phyloP scores from a whole-genome alignment of 192 early-diverging fungal genomes.

The Tieghemiomyces parasiticus region DNA sequence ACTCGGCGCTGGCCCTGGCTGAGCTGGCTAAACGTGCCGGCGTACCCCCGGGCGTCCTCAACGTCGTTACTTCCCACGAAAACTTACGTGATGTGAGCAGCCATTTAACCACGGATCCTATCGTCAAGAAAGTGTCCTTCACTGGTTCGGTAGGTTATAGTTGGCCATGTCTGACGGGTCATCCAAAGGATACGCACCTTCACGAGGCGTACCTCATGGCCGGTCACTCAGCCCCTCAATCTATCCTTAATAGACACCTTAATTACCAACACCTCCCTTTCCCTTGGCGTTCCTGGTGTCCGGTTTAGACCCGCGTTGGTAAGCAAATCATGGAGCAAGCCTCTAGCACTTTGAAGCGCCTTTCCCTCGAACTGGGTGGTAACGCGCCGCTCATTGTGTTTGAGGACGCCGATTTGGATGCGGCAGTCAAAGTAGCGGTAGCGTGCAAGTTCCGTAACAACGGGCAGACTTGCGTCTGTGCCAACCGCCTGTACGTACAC shows the following conservation, averaged over 20 bases:
- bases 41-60: slow-evolving; percentile 53
- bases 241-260: too few relatives aligned
- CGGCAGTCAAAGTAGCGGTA: slow-evolving; percentile 50
- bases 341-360: slow-evolving; percentile 49
- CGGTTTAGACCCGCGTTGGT: slow-evolving; percentile 49
- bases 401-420: slow-evolving; percentile 57
- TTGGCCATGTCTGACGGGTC: neutral
- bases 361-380: slow-evolving; percentile 72
- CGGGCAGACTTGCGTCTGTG: slow-evolving; percentile 69
- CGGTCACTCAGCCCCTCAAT: too few relatives aligned
- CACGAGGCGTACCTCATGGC: too few relatives aligned
- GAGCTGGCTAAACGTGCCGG: slow-evolving; percentile 38
- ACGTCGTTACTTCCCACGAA: slow-evolving; percentile 39
- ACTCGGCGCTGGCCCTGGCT: slow-evolving; percentile 32
- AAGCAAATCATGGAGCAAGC: slow-evolving; percentile 44
- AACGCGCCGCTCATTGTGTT: slow-evolving; percentile 72
- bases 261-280: slow-evolving; percentile 9
- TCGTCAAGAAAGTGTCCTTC: slow-evolving; percentile 56
- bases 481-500: slow-evolving; percentile 69
- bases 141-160: slow-evolving; percentile 47
- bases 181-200: neutral
- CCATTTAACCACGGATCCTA: slow-evolving; percentile 35
- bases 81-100: slow-evolving; percentile 38
- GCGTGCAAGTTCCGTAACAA: slow-evolving; percentile 50
- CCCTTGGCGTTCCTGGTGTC: neutral